Percentiles rank a stretch among this genome's conserved stretches.
Conservation (phyloP, 352 stramenopile genomes). For the Blastocystis sp. region DNA sequence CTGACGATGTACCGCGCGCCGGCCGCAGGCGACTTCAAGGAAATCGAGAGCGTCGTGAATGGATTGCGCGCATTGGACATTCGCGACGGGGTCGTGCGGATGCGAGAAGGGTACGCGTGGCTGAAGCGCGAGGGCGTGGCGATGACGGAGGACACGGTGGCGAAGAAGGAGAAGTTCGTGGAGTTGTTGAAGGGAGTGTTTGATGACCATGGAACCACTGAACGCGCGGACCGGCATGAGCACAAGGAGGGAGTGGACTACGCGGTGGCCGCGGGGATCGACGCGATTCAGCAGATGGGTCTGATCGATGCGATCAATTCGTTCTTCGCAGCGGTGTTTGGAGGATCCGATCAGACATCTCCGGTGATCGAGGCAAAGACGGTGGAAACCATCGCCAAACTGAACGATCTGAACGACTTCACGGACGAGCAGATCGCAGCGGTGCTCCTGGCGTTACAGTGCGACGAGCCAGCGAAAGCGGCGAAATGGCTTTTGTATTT, state of each 20-base stretch:
- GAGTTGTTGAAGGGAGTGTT: not conserved
- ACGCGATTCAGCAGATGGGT: not conserved
- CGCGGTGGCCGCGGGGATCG: not conserved
- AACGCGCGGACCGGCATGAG: not conserved
- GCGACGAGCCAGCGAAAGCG: not conserved
- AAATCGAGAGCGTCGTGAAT: not conserved
- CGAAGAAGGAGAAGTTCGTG: not conserved
- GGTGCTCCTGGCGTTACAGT: not conserved
- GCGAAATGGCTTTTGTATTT: conserved; percentile 33
- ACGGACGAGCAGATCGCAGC: conserved; percentile 5
- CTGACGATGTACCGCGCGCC: conserved; percentile 1
- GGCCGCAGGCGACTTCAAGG: not conserved
- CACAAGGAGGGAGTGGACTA: conserved; percentile 1
- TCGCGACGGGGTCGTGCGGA: not conserved
- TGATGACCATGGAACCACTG: not conserved
- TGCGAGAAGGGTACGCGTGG: not conserved
- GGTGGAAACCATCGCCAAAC: not conserved
- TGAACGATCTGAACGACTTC: conserved; percentile 25
- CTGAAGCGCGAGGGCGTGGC: not conserved
- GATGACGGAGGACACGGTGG: not conserved
- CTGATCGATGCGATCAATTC: not conserved
- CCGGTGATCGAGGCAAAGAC: not conserved
- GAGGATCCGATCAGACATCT: not conserved
- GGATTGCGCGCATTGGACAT: conserved; percentile 2
- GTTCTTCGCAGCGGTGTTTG: not conserved